Base-by-base conservation (phyloP, 148 eudicot genomes). In the Limonium bicolor region DNA sequence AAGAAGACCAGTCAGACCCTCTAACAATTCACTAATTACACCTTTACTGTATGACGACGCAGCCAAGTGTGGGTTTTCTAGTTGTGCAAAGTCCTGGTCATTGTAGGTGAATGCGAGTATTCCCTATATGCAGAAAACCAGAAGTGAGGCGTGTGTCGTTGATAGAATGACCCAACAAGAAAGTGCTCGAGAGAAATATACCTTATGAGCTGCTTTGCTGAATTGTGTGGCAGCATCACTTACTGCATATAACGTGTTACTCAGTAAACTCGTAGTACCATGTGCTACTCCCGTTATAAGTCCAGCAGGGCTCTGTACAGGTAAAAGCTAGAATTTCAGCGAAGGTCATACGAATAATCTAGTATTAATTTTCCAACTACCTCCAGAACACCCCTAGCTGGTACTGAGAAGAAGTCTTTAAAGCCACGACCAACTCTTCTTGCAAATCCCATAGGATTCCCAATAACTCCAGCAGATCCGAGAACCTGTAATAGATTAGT, bases 401-500 rank as follows among this genome's bases (percentile, higher is more conserved):
- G 99, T 60, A 76, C 95, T 12, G 95, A 90, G 41, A 90, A 60
- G 54, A 90, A 90, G 52, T 90, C 99, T 66, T 78, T 80, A 60
- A 84, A 63, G 37, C 99, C 95, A 26, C 68, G 82, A 26, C 93
- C 83, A 46, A 90, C 72, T 48, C 80, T 90, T 61, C 99, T 73
- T 36, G 93, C 99, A 61, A 90, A 84, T 27, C 99, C 99, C 73
- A 90, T 73, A 27, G 99, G 99, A 59, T 90, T 90, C 41, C 99
- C 99, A 41, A 90, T 80, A 28, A 90, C 95, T 36, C 95, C 99
- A 33, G 99, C 99, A 44, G 99, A 90, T 48, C 99, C 99, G 73
- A 90, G 84, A 34, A 90, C 85, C 99, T 90, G 66, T 64, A 75
- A 5, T 44, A 2, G 8, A 14, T 24, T 10, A 4, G 30, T 8